These are phyloP conservation scores for Beauveria scarabaeidicola DNA, from an alignment of 2,329 filamentous ascomycete genomes.

Conservation along the genomic window DNA sequence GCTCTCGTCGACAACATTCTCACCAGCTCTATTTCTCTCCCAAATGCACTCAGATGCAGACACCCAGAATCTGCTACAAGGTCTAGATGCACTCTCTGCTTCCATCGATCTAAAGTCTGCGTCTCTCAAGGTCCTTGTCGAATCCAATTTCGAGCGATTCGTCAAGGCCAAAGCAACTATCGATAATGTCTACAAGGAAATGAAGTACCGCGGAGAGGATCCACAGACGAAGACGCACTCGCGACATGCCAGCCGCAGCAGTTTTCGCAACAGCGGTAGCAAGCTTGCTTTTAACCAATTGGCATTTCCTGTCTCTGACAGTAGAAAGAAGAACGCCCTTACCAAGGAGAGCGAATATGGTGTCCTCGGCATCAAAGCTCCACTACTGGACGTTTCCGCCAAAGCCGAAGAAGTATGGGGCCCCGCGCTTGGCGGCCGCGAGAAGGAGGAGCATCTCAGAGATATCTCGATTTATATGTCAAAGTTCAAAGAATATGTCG, in stretches of 20 bases:
- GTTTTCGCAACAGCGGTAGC: conserved; percentile 47
- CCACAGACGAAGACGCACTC: conserved; percentile 44
- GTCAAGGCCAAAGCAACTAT: conserved; percentile 96
- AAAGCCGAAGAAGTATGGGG: conserved; percentile 98
- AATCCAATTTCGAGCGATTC: conserved; percentile 97
- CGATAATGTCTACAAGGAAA: conserved; percentile 97
- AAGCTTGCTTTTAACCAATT: conserved; percentile 27
- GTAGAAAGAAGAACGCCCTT: conserved; percentile 77
- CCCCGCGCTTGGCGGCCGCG: conserved; percentile 79
- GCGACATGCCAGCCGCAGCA: conserved; percentile 58
- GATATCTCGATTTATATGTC: conserved; percentile 67
- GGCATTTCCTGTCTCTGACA: conserved; percentile 38
- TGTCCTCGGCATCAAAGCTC: conserved; percentile 77
- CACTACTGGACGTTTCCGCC: conserved; percentile 79
- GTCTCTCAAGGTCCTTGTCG: conserved; percentile 89
- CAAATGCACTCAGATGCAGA: conserved; percentile 84
- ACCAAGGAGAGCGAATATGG: conserved; percentile 90
- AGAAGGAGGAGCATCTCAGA: conserved; percentile 83
- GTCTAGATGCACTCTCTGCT: conserved; percentile 75
- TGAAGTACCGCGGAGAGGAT: conserved; percentile 66
- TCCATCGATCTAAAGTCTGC: conserved; percentile 98
- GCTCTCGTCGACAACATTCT: conserved; percentile 91
- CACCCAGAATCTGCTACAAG: conserved; percentile 69
- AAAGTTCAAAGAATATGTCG: conserved; percentile 72
- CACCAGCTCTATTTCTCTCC: conserved; percentile 81